Evolutionary conservation across 2,329 filamentous ascomycete species (phyloP).

Genomic region (Stagonosporopsis rhizophila): DNA sequence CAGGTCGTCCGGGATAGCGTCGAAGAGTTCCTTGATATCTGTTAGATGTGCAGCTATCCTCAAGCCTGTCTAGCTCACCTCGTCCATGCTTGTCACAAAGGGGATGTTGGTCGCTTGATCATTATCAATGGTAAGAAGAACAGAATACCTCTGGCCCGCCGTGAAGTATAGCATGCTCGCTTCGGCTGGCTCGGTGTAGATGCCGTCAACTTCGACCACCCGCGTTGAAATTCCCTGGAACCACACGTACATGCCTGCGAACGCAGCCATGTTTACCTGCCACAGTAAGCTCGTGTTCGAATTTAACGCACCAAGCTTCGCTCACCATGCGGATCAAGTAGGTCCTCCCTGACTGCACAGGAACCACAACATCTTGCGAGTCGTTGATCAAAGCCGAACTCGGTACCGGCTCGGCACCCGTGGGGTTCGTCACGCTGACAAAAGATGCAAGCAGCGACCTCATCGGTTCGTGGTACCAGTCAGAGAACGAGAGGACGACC

Average conservation of each 20-base stretch:
- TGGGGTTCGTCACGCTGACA: constrained; percentile 57
- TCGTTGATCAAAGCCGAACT: constrained; percentile 70
- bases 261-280: constrained; percentile 66
- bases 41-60: not conserved
- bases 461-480: constrained; percentile 69
- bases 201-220: constrained; percentile 74
- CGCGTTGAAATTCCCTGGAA: constrained; percentile 69
- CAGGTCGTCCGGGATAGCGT: constrained; percentile 67
- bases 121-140: constrained; percentile 66
- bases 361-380: constrained; percentile 52
- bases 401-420: constrained; percentile 69
- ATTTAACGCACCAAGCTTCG: not conserved
- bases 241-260: constrained; percentile 72
- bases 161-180: constrained; percentile 68
- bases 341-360: constrained; percentile 57
- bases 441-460: constrained; percentile 45
- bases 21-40: constrained; percentile 60
- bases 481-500: constrained; percentile 68
- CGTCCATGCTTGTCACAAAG: constrained; percentile 57
- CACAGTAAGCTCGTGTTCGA: not conserved
- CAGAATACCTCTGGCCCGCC: constrained; percentile 73
- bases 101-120: constrained; percentile 63
- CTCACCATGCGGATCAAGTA: constrained; percentile 69
- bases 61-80: not conserved
- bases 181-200: constrained; percentile 65